phyloP scores from a whole-genome alignment of 371 early-diverging fungal genomes.

The Syncephalastrum racemosum region DNA sequence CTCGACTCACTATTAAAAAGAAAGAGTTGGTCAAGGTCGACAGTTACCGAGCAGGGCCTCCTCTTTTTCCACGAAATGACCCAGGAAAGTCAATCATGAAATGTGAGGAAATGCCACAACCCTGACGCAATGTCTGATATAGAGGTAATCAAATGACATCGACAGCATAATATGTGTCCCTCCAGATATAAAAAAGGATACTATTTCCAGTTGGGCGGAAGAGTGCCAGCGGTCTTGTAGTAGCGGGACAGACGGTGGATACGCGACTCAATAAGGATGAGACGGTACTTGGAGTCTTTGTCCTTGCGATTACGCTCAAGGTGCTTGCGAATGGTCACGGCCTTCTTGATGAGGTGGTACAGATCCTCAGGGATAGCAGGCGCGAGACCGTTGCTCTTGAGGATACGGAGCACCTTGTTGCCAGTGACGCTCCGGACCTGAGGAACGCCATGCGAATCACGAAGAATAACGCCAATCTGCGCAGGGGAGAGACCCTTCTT shows the following conservation, averaged over 20 bases:
- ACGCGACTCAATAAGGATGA: slow-evolving; percentile 98
- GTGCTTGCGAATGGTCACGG: slow-evolving; percentile 99
- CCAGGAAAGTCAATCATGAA: too few species aligned
- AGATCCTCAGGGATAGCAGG: slow-evolving; percentile 99
- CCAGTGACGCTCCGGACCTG: slow-evolving; percentile 96
- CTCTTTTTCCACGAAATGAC: too few species aligned
- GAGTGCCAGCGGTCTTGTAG: slow-evolving; percentile 98
- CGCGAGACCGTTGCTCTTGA: slow-evolving; percentile 89
- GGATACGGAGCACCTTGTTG: slow-evolving; percentile 94
- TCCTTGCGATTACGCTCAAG: slow-evolving; percentile 99
- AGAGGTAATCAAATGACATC: too few species aligned
- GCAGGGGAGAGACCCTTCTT: slow-evolving; percentile 99
- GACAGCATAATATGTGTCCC: too few species aligned
- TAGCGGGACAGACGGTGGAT: slow-evolving; percentile 99
- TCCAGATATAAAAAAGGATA: too few species aligned
- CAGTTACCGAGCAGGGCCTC: too few species aligned
- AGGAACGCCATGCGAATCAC: slow-evolving; percentile 98
- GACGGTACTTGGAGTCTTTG: slow-evolving; percentile 98
- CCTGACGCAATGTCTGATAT: too few species aligned
- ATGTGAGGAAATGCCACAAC: too few species aligned
- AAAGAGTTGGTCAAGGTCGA: too few species aligned
- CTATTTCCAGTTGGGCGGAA: slow-evolving; percentile 99
- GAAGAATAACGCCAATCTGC: slow-evolving; percentile 98
- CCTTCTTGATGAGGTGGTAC: slow-evolving; percentile 99
- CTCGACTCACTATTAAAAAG: slow-evolving; percentile 30